phyloP scores from a whole-genome alignment of 306 rosid species.

The Prunus persica region Prunus_persica_NCBIv2 NC_034009.1:26671001-26671500 shows the following conservation, averaged over 20 bases:
- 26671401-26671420: neutral
- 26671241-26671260: too few relatives aligned
- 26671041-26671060: neutral
- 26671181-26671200: too few relatives aligned
- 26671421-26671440: neutral
- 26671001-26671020: neutral
- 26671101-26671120: neutral
- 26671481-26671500: slow-evolving; percentile 16
- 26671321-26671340: neutral
- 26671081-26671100: neutral
- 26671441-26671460: slow-evolving; percentile 6
- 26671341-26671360: neutral
- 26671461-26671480: neutral
- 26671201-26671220: too few relatives aligned
- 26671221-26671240: too few relatives aligned
- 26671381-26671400: too few relatives aligned
- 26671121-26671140: neutral
- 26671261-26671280: neutral
- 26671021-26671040: slow-evolving; percentile 10
- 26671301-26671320: neutral
- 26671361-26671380: neutral
- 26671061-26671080: neutral
- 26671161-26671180: too few relatives aligned
- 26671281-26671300: neutral
- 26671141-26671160: neutral